Base-by-base conservation (phyloP, 495 filamentous ascomycete genomes). In the Penicillium antarcticum region DNA sequence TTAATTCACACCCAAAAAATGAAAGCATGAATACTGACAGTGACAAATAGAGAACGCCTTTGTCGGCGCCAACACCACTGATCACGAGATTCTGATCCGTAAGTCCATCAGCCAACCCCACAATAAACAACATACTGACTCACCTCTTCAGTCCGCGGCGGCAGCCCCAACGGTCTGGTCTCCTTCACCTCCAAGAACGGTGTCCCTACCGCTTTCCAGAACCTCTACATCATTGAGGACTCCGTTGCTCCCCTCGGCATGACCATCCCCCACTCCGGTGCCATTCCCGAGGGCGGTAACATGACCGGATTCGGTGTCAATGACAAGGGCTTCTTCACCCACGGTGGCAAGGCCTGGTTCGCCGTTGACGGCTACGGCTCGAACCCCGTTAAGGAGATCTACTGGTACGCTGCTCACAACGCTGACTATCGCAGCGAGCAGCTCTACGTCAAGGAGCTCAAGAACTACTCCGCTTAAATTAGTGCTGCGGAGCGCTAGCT, bases 371-470 rank as follows among this genome's bases (percentile, higher is more conserved):
- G 62, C 24, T 62, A 65, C 42, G 57, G 59, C 5, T 48, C 53
- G 3, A 47, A 42, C 34, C 26, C 37, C 4, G 43, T 52, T 41
- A 58, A 65, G 59, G 54, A 61, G 37, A 55, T 65, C 46, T 67
- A 55, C 55, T 68, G 66, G 66, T 62, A 59, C 38, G 57, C 57
- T 14, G 46, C 53, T 37, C 63, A 67, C 35, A 63, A 52, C 31
- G 43, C 57, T 16, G 54, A 56, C 48, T 65, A 62, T 35, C 31
- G 18, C 18, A 31, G 19, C n/a, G 45, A 45, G 10, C 51, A 56
- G 24, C 52, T 70, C 11, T 67, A 51, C 47, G 67, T 70, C 7
- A 66, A 68, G 63, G 65, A 70, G 52, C 62, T 56, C 40, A 64
- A 54, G 59, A 53, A 51, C 13, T 48, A 39, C 35, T 39, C 42